Evolutionary conservation across 1,284 basidiomycete genomes (phyloP), one percentile per base, ranked within the genome.

Genomic region (Trametes hirsuta): DNA sequence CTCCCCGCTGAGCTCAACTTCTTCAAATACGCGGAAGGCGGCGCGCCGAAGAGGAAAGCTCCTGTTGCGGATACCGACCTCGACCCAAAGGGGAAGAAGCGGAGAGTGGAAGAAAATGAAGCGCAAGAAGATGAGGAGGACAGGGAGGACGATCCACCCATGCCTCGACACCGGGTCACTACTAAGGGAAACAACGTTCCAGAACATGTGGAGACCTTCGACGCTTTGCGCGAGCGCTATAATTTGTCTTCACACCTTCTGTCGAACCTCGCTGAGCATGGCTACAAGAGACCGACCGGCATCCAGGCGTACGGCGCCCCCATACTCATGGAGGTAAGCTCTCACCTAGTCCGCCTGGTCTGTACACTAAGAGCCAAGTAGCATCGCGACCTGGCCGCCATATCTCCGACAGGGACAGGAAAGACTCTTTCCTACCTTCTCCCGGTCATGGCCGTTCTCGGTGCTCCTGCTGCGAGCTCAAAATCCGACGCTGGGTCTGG

Each of bases 401-500:
- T 97, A 30, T 96, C 96, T 1, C 95, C 95, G 0, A 98, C 95
- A 0, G 95, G 95, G 55, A 95, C 93, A 4, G 95, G 95, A 59
- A 98, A 98, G 79, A 98, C 95, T 0, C 79, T 97, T 4, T 86
- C 94, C 1, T 98, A 97, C 75, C 81, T 96, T 22, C 76, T 97
- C 10, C 95, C 95, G 0, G 81, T 94, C 25, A 83, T 97, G 61
- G 78, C 89, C 2, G 76, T 80, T 2, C 79, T 97, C 1, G 77
- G 76, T n/a, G 74, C 82, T 18, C 94, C 94, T 1, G 76, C 81
- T 5, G 77, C 84, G 21, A 79, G 79, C 62, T 72, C 76, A 22
- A 81, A 82, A 55, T 69, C 70, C n/a, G 77, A 81, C 41, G 64
- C 72, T 18, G 83, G 83, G 1, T 69, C 70, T 24, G 94, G 94